Percentiles rank a stretch among this genome's conserved stretches.
These are phyloP conservation scores for Pythium pyrilobum DNA, from an alignment of 352 stramenopile species.

Conservation along the genomic window DNA sequence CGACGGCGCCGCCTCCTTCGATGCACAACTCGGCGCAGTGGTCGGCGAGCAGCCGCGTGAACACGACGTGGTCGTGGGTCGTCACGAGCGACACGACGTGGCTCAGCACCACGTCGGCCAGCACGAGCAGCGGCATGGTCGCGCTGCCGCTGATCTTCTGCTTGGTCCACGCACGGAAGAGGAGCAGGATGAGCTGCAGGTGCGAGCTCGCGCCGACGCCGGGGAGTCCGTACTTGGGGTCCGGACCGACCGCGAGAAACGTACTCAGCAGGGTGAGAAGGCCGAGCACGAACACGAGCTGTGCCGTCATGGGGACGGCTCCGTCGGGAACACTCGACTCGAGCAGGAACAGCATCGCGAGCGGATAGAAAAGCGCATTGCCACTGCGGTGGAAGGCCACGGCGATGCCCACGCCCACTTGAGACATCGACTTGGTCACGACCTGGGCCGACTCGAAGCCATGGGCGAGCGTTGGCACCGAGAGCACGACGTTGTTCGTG, in stretches of 20 bases:
- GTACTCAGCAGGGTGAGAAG: conserved; percentile 32
- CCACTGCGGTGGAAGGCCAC: conserved; percentile 27
- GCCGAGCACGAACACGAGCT: background rate
- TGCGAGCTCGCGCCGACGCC: conserved; percentile 20
- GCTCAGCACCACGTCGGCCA: conserved; percentile 35
- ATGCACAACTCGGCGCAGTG: conserved; percentile 37
- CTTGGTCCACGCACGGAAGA: conserved; percentile 11
- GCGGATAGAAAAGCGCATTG: conserved; percentile 39
- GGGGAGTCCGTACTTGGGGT: conserved; percentile 8
- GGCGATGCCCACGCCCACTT: conserved; percentile 20
- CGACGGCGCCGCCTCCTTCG: background rate
- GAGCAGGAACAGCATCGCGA: conserved; percentile 19
- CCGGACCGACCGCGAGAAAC: conserved; percentile 19
- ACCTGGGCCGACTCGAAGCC: conserved; percentile 27
- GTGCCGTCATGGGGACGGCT: background rate
- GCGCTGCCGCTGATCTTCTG: conserved; percentile 7
- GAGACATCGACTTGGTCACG: conserved; percentile 42
- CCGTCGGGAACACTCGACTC: conserved; percentile 5
- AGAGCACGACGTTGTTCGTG: conserved; percentile 29
- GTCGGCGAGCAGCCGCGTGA: conserved; percentile 37
- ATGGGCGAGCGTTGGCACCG: conserved; percentile 29
- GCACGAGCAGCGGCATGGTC: conserved; percentile 36
- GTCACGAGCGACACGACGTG: conserved; percentile 26
- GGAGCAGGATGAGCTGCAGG: conserved; percentile 22
- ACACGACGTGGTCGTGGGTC: conserved; percentile 33